Base-by-base conservation (phyloP, 805 yeast species). In the Ogataea nonfermentans region DNA sequence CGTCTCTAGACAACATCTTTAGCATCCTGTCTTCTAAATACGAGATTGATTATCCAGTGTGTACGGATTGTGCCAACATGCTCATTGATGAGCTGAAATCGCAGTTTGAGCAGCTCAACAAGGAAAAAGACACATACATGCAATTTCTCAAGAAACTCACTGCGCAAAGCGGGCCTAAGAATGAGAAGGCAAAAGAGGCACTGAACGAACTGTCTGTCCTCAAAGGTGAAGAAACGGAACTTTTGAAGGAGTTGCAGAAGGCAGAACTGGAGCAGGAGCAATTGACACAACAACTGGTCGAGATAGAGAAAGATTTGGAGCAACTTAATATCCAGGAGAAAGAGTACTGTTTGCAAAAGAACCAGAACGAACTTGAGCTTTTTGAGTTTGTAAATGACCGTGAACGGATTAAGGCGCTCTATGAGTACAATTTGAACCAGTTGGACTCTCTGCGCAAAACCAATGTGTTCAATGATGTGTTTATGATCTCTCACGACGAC, bases 11-110 rank as follows among this genome's bases (percentile, higher is more conserved):
- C 2, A 76, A 75, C 26, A 73, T 91, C 2, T 89, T 87, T 57
- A 81, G 83, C 46, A 69, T 84, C 2, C 62, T 91, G 5, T 81
- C 93, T 0, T 81, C 93, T 1, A 81, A 84, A 45, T 81, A 82
- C 36, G 88, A 82, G 44, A 72, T 91, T 11, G 95, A 87, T 47
- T 80, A 79, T 54, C 99, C 99, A 0, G 78, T 93, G 11, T 91
- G 98, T 52, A 71, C 72, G 16, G 97, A 90, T 30, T 93, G 99
- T 60, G 84, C 93, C 6, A 77, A 73, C 29, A 58, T 72, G 14
- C 61, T 91, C 17, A 67, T 84, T 9, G 79, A 76, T 8, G 81
- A 80, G 41, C 70, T 88, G 59, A 82, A 80, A 52, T 59, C 66
- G 9, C 81, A 81, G 49, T 84, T 84, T 57, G 91, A 84, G 44